Percentiles rank a stretch among this genome's conserved stretches.
phyloP scores from a whole-genome alignment of 2,329 filamentous ascomycete species.

The Cordyceps farinosa region DNA sequence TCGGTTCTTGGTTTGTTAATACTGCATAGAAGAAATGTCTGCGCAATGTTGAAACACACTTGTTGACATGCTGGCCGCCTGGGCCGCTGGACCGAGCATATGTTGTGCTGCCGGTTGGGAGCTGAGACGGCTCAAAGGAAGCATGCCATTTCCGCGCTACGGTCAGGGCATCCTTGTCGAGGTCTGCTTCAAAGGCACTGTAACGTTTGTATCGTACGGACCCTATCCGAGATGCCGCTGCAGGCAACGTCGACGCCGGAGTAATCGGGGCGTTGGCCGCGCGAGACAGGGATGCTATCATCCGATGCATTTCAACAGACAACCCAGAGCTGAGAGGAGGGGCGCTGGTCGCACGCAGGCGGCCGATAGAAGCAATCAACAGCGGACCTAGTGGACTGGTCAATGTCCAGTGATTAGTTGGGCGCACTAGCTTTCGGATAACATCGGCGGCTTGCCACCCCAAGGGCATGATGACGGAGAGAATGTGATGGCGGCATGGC shows the following conservation, averaged over 20 bases:
- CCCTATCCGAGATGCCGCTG: not conserved
- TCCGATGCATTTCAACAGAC: slow-evolving; percentile 2
- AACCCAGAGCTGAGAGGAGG: not conserved
- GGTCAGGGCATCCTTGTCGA: slow-evolving; percentile 48
- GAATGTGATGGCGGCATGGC: not conserved
- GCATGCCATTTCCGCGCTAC: slow-evolving; percentile 52
- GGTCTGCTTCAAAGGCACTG: slow-evolving; percentile 45
- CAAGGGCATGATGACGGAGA: not conserved
- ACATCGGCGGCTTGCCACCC: not conserved
- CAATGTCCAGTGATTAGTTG: not conserved
- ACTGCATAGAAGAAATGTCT: slow-evolving; percentile 19
- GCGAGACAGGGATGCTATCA: slow-evolving; percentile 6
- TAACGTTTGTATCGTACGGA: slow-evolving; percentile 33
- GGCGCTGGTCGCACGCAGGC: not conserved
- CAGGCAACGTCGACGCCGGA: not conserved
- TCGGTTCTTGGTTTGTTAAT: slow-evolving; percentile 53
- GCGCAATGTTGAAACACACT: slow-evolving; percentile 36
- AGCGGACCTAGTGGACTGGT: not conserved
- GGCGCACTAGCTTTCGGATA: not conserved
- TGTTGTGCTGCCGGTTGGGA: slow-evolving; percentile 51
- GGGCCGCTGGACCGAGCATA: slow-evolving; percentile 59
- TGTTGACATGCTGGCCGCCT: slow-evolving; percentile 61
- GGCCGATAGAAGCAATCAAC: not conserved
- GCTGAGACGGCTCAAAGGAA: slow-evolving; percentile 38
- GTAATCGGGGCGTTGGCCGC: not conserved